These are phyloP conservation scores for Lentithecium fluviatile DNA, from an alignment of 495 filamentous ascomycete genomes.

Conservation along the genomic window DNA sequence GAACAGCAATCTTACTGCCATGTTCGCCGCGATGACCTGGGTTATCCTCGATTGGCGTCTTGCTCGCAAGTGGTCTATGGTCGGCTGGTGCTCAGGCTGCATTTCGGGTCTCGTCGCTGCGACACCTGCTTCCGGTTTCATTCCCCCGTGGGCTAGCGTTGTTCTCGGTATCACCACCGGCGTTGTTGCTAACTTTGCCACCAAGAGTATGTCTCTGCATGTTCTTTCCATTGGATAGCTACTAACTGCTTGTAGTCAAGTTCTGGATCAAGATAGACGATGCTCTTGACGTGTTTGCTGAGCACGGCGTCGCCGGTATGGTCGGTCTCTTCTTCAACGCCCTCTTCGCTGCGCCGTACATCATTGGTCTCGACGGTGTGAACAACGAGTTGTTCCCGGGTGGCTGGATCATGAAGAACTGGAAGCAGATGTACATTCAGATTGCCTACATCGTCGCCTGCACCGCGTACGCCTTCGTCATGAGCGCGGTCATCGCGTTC, in stretches of 20 bases:
- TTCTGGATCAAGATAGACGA: conserved; percentile 95
- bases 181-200: conserved; percentile 86
- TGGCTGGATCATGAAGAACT: conserved; percentile 88
- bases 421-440: conserved; percentile 85
- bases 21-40: conserved; percentile 86
- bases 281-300: conserved; percentile 95
- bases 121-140: conserved; percentile 49
- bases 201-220: conserved; percentile 61
- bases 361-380: conserved; percentile 91
- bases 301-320: conserved; percentile 94
- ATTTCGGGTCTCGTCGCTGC: conserved; percentile 53
- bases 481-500: conserved; percentile 80
- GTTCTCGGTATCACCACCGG: conserved; percentile 82
- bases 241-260: conserved; percentile 64
- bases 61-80: conserved; percentile 97
- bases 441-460: conserved; percentile 81
- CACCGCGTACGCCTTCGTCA: conserved; percentile 74
- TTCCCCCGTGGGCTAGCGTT: conserved; percentile 87
- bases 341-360: conserved; percentile 81
- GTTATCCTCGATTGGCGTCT: conserved; percentile 89
- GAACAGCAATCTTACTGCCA: conserved; percentile 91
- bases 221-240: conserved; percentile 18
- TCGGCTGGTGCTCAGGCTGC: conserved; percentile 95
- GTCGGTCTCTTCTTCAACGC: conserved; percentile 91
- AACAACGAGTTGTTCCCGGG: conserved; percentile 71